Conservation (phyloP, 306 rosid species). For the Morella rubra region DNA sequence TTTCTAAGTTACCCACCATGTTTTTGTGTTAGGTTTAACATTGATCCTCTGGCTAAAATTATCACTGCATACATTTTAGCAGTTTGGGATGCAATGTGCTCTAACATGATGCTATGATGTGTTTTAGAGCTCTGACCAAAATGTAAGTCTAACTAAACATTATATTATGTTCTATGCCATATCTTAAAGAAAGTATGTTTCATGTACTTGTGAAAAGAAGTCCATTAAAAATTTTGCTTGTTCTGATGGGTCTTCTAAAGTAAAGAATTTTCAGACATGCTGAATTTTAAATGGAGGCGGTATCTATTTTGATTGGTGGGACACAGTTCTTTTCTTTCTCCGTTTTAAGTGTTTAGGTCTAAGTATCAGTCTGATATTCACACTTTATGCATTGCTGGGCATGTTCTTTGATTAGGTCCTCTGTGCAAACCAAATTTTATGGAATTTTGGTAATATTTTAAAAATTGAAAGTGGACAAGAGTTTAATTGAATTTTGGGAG, state of each 20-base stretch:
- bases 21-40: not conserved
- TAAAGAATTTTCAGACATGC: not conserved
- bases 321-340: no score
- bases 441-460: no score
- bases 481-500: no score
- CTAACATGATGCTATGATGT: not conserved
- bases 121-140: not conserved
- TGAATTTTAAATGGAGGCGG: constrained; percentile 4
- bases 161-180: not conserved
- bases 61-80: not conserved
- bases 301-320: not conserved
- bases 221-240: not conserved
- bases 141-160: not conserved
- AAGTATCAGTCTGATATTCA: no score
- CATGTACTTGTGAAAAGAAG: not conserved
- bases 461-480: no score
- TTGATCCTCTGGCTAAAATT: not conserved
- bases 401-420: no score
- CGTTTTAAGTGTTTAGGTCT: no score
- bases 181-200: no score
- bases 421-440: no score
- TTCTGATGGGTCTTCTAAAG: not conserved
- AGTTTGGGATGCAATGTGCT: not conserved
- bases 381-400: no score
- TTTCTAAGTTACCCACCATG: not conserved